A percentile compares a stretch with the other conserved stretches of the same genome.
Evolutionary conservation across 345 rosid species (phyloP).

Genomic region (Boechera stricta): DNA sequence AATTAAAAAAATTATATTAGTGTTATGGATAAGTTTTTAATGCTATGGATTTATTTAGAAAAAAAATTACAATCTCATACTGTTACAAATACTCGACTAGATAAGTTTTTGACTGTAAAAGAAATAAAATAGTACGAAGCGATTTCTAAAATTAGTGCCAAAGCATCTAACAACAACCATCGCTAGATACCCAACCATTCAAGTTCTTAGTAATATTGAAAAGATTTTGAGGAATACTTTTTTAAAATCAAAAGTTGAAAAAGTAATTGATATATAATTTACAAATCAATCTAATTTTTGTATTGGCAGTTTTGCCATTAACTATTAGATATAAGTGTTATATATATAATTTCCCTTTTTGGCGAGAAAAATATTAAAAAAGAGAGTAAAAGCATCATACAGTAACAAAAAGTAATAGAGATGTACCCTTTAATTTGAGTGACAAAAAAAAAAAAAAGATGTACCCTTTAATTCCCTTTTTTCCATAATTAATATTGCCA

Average conservation of each 20-base stretch:
- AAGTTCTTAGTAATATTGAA: neutral
- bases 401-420: too few relatives aligned
- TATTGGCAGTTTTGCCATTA: neutral
- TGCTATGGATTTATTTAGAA: neutral
- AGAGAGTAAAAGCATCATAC: too few relatives aligned
- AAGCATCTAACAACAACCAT: neutral
- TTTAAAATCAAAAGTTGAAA: neutral
- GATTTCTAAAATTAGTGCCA: neutral
- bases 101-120: neutral
- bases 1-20: too few relatives aligned
- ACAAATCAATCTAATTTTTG: neutral
- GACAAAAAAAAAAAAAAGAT: too few relatives aligned
- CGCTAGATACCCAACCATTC: neutral
- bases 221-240: neutral
- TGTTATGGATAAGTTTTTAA: neutral
- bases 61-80: too few relatives aligned
- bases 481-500: neutral
- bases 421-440: too few relatives aligned
- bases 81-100: neutral
- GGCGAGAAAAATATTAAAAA: neutral
- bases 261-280: neutral
- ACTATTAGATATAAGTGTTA: too few relatives aligned
- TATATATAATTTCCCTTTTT: too few relatives aligned
- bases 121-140: neutral
- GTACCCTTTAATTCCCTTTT: neutral